Evolutionary conservation across 2,329 filamentous ascomycete genomes (phyloP).

Genomic region (Aspergillus sclerotialis): DNA sequence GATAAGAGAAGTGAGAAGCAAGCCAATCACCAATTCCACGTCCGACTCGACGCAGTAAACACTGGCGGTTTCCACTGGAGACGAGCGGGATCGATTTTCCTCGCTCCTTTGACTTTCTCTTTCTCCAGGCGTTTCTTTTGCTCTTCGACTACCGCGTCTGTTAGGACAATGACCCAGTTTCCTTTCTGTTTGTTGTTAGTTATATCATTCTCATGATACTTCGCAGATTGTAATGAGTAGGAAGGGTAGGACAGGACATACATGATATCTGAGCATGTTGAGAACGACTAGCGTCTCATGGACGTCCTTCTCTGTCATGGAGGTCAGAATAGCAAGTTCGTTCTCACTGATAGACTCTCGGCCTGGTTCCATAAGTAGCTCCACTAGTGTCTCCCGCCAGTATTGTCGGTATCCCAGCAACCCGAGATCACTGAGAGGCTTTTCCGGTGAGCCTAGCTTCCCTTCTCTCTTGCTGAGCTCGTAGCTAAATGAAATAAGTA

Average conservation of each 20-base stretch:
- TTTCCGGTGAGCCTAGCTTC: constrained; percentile 93
- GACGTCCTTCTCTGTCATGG: constrained; percentile 97
- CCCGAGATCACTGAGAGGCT: constrained; percentile 88
- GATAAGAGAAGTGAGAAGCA: constrained; percentile 1
- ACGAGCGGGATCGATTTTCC: constrained; percentile 64
- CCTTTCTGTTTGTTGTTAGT: constrained; percentile 54
- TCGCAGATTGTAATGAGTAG: neutral
- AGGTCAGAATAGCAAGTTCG: constrained; percentile 66
- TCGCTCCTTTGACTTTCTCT: constrained; percentile 68
- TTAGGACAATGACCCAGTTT: constrained; percentile 91
- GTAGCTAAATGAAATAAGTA: constrained; percentile 96
- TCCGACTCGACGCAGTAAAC: constrained; percentile 80
- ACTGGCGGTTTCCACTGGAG: constrained; percentile 96
- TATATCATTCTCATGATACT: constrained; percentile 1
- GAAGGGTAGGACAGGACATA: constrained; percentile 25
- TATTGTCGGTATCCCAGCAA: constrained; percentile 92
- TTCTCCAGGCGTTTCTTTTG: constrained; percentile 68
- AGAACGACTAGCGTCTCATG: constrained; percentile 89
- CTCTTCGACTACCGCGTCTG: constrained; percentile 68
- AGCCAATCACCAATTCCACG: constrained; percentile 82
- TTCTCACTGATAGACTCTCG: constrained; percentile 70
- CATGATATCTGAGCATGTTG: constrained; percentile 89
- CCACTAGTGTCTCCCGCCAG: constrained; percentile 92
- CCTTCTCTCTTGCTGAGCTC: constrained; percentile 92
- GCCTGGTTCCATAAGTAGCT: constrained; percentile 68